Percentiles rank a stretch among this genome's conserved stretches.
These are phyloP conservation scores for Nannizziopsis arthrosporioides DNA, from an alignment of 2,329 filamentous ascomycete genomes.

Conservation along the genomic window DNA sequence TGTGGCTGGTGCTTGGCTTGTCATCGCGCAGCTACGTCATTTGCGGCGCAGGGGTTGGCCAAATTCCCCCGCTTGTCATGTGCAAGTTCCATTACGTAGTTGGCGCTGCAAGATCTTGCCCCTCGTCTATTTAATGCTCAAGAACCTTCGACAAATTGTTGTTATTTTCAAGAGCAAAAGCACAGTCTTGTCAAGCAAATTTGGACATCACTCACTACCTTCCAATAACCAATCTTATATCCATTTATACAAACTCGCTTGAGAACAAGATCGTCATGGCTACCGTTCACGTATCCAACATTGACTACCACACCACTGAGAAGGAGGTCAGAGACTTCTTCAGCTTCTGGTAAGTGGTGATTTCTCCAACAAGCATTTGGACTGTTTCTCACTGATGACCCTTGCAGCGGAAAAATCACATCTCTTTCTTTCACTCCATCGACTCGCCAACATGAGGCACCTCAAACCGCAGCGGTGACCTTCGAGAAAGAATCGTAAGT, in stretches of 20 bases:
- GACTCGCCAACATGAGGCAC: conserved; percentile 44
- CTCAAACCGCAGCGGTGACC: conserved; percentile 77
- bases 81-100: background rate
- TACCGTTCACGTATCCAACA: conserved; percentile 77
- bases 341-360: conserved; percentile 66
- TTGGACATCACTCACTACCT: background rate
- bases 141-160: too few relatives aligned
- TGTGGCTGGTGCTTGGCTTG: conserved; percentile 21
- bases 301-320: conserved; percentile 68
- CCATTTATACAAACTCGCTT: background rate
- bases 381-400: conserved; percentile 4
- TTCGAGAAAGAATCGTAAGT: conserved; percentile 82
- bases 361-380: background rate
- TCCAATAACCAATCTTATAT: background rate
- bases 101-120: background rate
- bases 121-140: background rate
- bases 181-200: background rate
- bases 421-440: conserved; percentile 61
- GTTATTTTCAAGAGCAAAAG: too few relatives aligned
- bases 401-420: conserved; percentile 76
- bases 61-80: conserved; percentile 12
- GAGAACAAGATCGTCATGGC: conserved; percentile 35
- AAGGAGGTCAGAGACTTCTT: conserved; percentile 95
- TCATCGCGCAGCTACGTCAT: conserved; percentile 23
- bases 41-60: conserved; percentile 23